Evolutionary conservation across 1,139 yeast species (phyloP).

Genomic region (Komagataea norvegica): DNA sequence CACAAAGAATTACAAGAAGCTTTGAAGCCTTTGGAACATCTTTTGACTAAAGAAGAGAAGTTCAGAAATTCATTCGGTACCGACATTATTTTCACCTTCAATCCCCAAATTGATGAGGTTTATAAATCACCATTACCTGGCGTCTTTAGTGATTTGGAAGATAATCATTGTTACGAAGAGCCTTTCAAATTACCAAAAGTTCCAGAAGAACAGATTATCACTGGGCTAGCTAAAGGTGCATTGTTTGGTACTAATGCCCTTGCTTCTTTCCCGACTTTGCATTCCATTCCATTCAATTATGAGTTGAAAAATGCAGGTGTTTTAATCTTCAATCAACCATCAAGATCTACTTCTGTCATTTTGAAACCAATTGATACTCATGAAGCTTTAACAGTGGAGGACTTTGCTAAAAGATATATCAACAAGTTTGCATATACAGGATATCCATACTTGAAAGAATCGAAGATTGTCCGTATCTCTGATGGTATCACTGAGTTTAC

Average conservation of each 20-base stretch:
- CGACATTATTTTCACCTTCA: slow-evolving; percentile 62
- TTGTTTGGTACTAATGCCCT: slow-evolving; percentile 61
- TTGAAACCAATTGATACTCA: slow-evolving; percentile 54
- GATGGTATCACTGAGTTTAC: slow-evolving; percentile 45
- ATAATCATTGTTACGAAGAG: slow-evolving; percentile 70
- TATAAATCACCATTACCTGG: slow-evolving; percentile 80
- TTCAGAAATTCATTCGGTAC: slow-evolving; percentile 70
- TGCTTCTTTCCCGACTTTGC: slow-evolving; percentile 88
- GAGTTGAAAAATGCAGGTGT: slow-evolving; percentile 58
- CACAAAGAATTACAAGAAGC: slow-evolving; percentile 68
- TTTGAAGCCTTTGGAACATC: slow-evolving; percentile 57
- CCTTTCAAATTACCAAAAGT: slow-evolving; percentile 48
- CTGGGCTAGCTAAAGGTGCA: slow-evolving; percentile 67
- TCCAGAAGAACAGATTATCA: slow-evolving; percentile 41
- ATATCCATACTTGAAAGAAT: slow-evolving; percentile 90
- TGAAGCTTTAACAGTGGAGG: slow-evolving; percentile 41
- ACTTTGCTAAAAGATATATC: slow-evolving; percentile 55
- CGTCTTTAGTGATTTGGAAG: slow-evolving; percentile 69
- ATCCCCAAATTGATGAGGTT: slow-evolving; percentile 68
- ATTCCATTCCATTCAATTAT: slow-evolving; percentile 58
- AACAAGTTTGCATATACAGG: slow-evolving; percentile 64
- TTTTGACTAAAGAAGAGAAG: slow-evolving; percentile 64
- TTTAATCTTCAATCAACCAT: slow-evolving; percentile 77
- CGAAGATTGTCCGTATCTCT: slow-evolving; percentile 59
- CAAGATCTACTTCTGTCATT: slow-evolving; percentile 78